Evolutionary conservation across 1,284 basidiomycete genomes (phyloP), one percentile per base, ranked within the genome.

Genomic region (Mrakiaceae sp.): DNA sequence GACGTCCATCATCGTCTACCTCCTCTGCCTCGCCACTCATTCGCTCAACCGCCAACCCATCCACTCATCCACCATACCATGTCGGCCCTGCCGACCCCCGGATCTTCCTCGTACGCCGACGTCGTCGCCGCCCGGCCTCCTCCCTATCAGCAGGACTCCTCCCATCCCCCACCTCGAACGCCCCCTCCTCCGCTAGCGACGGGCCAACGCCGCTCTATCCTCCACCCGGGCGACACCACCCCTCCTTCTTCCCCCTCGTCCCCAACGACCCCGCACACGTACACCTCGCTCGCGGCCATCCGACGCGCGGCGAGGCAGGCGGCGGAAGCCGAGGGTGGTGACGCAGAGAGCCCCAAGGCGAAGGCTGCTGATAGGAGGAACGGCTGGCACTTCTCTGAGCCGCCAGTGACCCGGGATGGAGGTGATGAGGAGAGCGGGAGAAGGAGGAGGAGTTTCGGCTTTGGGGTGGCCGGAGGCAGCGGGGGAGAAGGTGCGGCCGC

Each of bases 211-310:
- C 51, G 27, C 27, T 27, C 27, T 27, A 27, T 27, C 27, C 27
- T 27, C 27, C 27, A 27, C 2, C 27, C 27, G 27, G 51, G 14
- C 6, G 51, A 12, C 40, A 57, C 54, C 4, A 53, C 47, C 10
- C n/a, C 51, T 4, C 7, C 43, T 10, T 46, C 58, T 43, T 48
- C 52, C 40, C 42, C 44, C 39, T 54, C 63, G 14, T 43, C 50
- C n/a, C 14, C 14, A n/a, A 46, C 55, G 4, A 44, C 12, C 12
- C 46, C 39, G 16, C 64, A 66, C 52, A 60, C 59, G 44, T 66
- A 66, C 47, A 66, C 64, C 11, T 66, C 64, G 9, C 56, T 66
- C n/a, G 42, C 64, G 14, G 49, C 60, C 6, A 47, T 66, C 44
- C 55, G 62, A 7, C 27, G 49, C 5, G 62, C 62, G 43, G 51